Percentiles rank a stretch among this genome's conserved stretches.
Conservation (phyloP, 345 rosid species). For the Pugionium cornutum region DNA sequence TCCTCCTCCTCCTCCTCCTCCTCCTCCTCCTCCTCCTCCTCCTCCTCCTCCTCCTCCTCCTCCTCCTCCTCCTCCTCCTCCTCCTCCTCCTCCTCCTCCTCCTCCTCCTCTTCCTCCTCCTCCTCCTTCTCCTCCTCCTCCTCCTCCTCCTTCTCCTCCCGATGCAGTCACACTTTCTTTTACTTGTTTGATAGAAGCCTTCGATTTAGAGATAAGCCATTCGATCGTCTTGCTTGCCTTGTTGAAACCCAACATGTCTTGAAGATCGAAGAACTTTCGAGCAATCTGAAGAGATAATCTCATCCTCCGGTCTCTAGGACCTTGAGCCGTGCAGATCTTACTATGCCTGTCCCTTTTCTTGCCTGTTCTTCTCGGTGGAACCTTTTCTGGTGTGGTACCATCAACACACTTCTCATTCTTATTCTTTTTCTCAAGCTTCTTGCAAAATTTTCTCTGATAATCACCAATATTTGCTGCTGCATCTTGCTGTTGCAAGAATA, state of each 20-base stretch:
- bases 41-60: constrained; percentile 24
- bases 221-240: constrained; percentile 79
- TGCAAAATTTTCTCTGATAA: constrained; percentile 16
- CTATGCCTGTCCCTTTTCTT: constrained; percentile 76
- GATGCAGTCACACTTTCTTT: constrained; percentile 40
- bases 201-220: constrained; percentile 78
- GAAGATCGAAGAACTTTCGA: constrained; percentile 71
- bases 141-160: constrained; percentile 19
- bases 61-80: constrained; percentile 22
- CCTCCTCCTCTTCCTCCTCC: no score
- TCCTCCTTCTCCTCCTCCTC: constrained; percentile 18
- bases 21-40: constrained; percentile 26
- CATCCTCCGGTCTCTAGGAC: constrained; percentile 74
- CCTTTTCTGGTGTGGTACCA: constrained; percentile 22
- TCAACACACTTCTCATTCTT: constrained; percentile 26
- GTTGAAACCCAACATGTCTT: constrained; percentile 77
- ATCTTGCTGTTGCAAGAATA: constrained; percentile 37
- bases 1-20: constrained; percentile 22
- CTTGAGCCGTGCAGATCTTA: constrained; percentile 78
- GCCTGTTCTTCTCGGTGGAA: constrained; percentile 43
- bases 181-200: constrained; percentile 62
- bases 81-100: constrained; percentile 26
- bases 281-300: constrained; percentile 71
- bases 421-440: constrained; percentile 22
- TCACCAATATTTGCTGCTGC: constrained; percentile 11